Conservation (phyloP, 2,329 filamentous ascomycete species). For the Byssochlamys sp. region DNA sequence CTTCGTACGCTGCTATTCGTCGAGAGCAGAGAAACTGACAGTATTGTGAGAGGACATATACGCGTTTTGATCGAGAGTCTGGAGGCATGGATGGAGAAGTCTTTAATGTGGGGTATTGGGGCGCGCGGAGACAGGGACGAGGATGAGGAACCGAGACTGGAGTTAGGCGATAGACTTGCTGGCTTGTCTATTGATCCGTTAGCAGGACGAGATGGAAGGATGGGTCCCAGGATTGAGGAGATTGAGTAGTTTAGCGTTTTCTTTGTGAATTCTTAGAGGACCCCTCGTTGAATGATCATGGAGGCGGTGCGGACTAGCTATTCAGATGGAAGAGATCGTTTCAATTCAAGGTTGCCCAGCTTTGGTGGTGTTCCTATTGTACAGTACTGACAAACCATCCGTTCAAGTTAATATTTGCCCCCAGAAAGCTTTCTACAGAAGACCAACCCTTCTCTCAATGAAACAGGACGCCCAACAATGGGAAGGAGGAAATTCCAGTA, state of each 20-base stretch:
- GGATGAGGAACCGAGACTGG: slow-evolving; percentile 16
- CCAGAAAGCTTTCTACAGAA: neutral
- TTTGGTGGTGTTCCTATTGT: neutral
- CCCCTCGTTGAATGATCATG: neutral
- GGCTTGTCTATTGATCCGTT: slow-evolving; percentile 29
- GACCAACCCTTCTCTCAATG: neutral
- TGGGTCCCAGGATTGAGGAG: slow-evolving; percentile 31
- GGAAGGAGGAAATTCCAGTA: neutral
- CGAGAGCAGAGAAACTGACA: slow-evolving; percentile 29
- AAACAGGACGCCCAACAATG: neutral
- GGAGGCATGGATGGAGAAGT: slow-evolving; percentile 36
- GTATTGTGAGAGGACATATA: slow-evolving; percentile 31
- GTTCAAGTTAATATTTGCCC: neutral
- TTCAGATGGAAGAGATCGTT: neutral
- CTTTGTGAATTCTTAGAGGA: slow-evolving; percentile 5
- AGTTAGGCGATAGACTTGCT: slow-evolving; percentile 29
- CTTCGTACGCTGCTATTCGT: slow-evolving; percentile 28
- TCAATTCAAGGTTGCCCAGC: neutral
- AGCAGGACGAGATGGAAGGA: slow-evolving; percentile 11
- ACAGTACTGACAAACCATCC: neutral
- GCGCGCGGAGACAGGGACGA: slow-evolving; percentile 10
- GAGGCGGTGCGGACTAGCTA: neutral
- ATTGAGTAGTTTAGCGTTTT: slow-evolving; percentile 24
- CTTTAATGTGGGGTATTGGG: slow-evolving; percentile 30
- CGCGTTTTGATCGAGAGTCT: slow-evolving; percentile 32